Percentiles rank a stretch among this genome's conserved stretches.
phyloP scores from a whole-genome alignment of 768 basidiomycete genomes.

The Leucogyrophana mollusca region DNA sequence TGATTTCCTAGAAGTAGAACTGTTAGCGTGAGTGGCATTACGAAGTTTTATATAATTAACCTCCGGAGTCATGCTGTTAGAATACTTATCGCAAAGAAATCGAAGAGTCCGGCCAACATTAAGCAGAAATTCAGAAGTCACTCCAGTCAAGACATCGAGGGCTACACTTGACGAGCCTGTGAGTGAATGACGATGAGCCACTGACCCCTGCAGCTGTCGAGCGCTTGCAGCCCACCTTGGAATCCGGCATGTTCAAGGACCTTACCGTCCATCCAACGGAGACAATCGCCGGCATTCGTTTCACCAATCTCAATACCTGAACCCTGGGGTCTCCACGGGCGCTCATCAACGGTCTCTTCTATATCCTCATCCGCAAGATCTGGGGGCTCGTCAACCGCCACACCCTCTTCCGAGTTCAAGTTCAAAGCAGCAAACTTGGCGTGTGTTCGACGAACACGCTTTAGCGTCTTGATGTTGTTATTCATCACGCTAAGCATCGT shows the following conservation, averaged over 20 bases:
- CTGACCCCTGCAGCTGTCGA: background rate
- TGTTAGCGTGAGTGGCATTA: constrained; percentile 7
- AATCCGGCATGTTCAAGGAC: constrained; percentile 90
- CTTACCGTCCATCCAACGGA: constrained; percentile 72
- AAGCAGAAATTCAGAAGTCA: constrained; percentile 76
- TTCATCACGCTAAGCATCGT: constrained; percentile 73
- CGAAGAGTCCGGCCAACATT: constrained; percentile 88
- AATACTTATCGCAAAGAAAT: constrained; percentile 79
- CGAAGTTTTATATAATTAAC: constrained; percentile 38
- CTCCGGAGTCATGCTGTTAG: constrained; percentile 79
- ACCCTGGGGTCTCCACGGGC: constrained; percentile 46
- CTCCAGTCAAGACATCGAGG: constrained; percentile 72
- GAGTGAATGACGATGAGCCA: background rate
- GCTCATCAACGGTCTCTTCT: constrained; percentile 48
- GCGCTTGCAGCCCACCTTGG: constrained; percentile 59
- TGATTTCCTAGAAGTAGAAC: constrained; percentile 75
- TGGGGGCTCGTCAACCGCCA: constrained; percentile 31
- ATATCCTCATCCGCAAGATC: constrained; percentile 29
- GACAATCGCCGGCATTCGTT: constrained; percentile 58
- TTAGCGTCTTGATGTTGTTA: constrained; percentile 71
- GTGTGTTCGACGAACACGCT: constrained; percentile 71
- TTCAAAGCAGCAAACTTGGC: constrained; percentile 63
- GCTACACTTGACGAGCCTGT: constrained; percentile 74
- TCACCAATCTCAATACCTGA: constrained; percentile 57
- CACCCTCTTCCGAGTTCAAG: constrained; percentile 32